Evolutionary conservation across 2,329 filamentous ascomycete genomes (phyloP), one percentile per base, ranked within the genome.

Genomic region (Clonostachys rhizophaga): DNA sequence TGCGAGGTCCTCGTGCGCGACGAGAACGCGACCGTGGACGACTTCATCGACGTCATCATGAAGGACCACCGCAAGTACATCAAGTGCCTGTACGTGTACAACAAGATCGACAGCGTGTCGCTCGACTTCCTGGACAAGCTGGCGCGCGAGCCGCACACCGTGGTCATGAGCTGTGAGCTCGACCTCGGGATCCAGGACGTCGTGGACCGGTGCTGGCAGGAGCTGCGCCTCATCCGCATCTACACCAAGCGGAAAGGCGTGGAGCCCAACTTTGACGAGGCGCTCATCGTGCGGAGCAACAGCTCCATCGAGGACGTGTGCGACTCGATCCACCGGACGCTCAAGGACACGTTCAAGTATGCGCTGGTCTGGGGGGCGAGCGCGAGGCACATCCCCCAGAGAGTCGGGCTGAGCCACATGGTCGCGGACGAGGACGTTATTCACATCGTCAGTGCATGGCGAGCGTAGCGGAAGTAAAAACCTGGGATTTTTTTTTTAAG

Each of bases 1-100:
- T 94, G 88, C 69, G 94, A 99, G 67, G 91, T 99, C 1, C 81
- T 99, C 18, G 83, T 99, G 14, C 87, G 94, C 58, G 94, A 99
- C 64, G 94, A 99, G 62, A 84, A 95, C 64, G 90, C 87, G 39
- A 97, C 94, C 1, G 91, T 99, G 35, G 94, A 99, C 71, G 92
- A 99, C 69, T 88, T 99, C 67, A 99, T 99, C 71, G 94, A 99
- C 67, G 91, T 96, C 51, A 96, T 99, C 69, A 97, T 97, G 92
- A 95, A 94, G 69, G 90, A 96, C 63, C 94, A 99, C 74, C 79
- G 94, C 62, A 99, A 95, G 68, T 99, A 99, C 75, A 96, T 99
- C 74, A 83, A 77, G 65, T 86, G 89, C 62, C 78, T 99, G 34
- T 99, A 99, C 70, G 92, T 97, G 34, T 99, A 99, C 83, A 99